Evolutionary conservation across 2,329 filamentous ascomycete species (phyloP).

Genomic region (Xylariomycetidae sp.): DNA sequence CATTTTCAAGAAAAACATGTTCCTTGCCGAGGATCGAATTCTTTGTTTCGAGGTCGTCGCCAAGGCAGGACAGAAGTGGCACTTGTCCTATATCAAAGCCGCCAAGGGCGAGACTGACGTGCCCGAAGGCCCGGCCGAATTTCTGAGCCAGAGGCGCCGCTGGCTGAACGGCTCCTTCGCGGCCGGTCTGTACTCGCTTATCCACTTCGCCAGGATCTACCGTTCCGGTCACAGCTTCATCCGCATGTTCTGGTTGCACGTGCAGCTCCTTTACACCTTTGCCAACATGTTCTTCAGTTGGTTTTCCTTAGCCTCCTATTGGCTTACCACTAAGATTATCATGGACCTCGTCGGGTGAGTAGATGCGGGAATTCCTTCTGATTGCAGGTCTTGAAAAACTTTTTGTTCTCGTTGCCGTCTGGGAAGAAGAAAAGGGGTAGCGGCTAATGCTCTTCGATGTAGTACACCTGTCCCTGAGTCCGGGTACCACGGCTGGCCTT

Average conservation of each 20-base stretch:
- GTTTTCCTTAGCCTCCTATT: conserved; percentile 84
- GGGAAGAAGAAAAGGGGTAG: too few relatives aligned
- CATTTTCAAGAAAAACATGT: conserved; percentile 99
- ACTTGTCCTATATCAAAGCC: conserved; percentile 92
- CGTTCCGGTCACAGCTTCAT: conserved; percentile 87
- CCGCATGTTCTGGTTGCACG: conserved; percentile 94
- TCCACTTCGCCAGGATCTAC: conserved; percentile 96
- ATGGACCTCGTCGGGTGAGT: conserved; percentile 86
- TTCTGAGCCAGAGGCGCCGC: conserved; percentile 91
- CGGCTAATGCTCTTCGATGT: too few relatives aligned
- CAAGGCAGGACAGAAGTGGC: conserved; percentile 96
- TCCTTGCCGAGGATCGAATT: conserved; percentile 98
- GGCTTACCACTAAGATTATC: conserved; percentile 88
- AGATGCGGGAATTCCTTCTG: too few relatives aligned
- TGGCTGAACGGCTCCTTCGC: conserved; percentile 98
- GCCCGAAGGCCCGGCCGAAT: conserved; percentile 87
- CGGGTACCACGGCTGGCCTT: conserved; percentile 69
- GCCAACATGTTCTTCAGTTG: conserved; percentile 63
- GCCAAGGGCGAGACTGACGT: conserved; percentile 97
- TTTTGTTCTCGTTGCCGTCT: too few relatives aligned
- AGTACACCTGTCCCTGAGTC: conserved; percentile 47
- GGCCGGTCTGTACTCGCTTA: conserved; percentile 86
- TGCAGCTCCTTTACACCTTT: conserved; percentile 85
- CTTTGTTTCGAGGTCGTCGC: conserved; percentile 95
- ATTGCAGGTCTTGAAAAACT: too few relatives aligned